These are phyloP conservation scores for Guadua angustifolia DNA, from an alignment of 176 grass and related monocot genomes.

Conservation along the genomic window DNA sequence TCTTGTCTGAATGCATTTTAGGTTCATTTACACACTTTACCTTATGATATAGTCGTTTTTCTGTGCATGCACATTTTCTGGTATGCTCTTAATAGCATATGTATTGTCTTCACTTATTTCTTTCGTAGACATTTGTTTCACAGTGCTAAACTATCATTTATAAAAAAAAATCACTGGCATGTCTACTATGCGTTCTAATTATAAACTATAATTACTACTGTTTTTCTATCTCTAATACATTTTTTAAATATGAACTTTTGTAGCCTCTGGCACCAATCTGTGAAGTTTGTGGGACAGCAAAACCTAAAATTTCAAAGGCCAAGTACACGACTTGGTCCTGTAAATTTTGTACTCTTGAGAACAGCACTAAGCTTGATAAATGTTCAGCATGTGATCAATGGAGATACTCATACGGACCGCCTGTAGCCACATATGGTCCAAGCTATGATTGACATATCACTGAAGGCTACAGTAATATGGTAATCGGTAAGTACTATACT, in stretches of 20 bases:
- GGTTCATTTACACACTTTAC: neutral
- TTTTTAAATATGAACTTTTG: slow-evolving; percentile 35
- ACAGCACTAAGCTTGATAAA: slow-evolving; percentile 74
- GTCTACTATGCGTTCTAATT: slow-evolving; percentile 17
- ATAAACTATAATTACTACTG: neutral
- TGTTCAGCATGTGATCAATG: slow-evolving; percentile 83
- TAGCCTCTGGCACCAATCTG: slow-evolving; percentile 75
- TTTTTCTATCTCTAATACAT: slow-evolving; percentile 40
- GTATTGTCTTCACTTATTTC: neutral
- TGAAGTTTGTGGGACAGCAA: slow-evolving; percentile 74
- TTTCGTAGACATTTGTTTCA: neutral
- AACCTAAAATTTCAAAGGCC: slow-evolving; percentile 67
- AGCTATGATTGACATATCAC: slow-evolving; percentile 50
- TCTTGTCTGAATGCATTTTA: slow-evolving; percentile 4
- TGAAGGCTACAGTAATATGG: slow-evolving; percentile 33
- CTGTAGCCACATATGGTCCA: slow-evolving; percentile 47
- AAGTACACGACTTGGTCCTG: slow-evolving; percentile 80
- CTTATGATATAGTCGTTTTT: neutral
- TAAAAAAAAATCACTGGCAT: neutral
- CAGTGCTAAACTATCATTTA: neutral
- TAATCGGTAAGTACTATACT: slow-evolving; percentile 41
- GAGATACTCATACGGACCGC: slow-evolving; percentile 89
- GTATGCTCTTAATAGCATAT: neutral
- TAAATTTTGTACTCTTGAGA: slow-evolving; percentile 94
- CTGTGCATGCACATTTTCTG: neutral